Percentiles rank a stretch among this genome's conserved stretches.
Conservation (phyloP, 129 eudicot genomes). For the Cynara cardunculus region DNA sequence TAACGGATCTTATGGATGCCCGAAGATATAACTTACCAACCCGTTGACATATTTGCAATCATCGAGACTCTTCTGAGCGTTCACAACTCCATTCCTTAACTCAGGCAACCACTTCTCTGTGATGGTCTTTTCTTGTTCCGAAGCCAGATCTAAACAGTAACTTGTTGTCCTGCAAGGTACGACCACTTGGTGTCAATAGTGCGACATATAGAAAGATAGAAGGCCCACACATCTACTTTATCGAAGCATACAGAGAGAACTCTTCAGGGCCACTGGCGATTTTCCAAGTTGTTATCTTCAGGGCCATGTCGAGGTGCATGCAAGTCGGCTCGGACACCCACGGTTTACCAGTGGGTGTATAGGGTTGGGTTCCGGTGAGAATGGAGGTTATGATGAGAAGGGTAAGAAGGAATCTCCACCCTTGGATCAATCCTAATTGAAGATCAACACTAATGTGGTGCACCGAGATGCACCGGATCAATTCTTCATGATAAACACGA, state of each 20-base stretch:
- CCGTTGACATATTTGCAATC: constrained; percentile 94
- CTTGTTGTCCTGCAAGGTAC: constrained; percentile 76
- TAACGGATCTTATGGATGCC: not conserved
- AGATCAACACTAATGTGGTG: no score
- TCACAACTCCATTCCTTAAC: constrained; percentile 53
- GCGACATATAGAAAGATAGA: not conserved
- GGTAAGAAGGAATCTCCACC: no score
- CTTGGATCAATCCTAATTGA: no score
- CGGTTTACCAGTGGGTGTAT: no score
- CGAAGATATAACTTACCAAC: constrained; percentile 56
- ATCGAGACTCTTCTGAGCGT: constrained; percentile 81
- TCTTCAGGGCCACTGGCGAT: not conserved
- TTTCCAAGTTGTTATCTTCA: no score
- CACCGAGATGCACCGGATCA: no score
- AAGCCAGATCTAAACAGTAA: constrained; percentile 78
- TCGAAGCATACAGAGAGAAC: not conserved
- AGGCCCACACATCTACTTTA: not conserved
- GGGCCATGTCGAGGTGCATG: no score
- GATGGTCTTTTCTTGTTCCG: constrained; percentile 87
- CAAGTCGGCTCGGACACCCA: no score
- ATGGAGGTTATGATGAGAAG: no score
- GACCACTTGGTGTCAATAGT: constrained; percentile 2
- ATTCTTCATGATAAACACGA: no score
- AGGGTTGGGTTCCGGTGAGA: no score
- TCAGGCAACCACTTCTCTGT: constrained; percentile 85